A percentile compares a stretch with the other conserved stretches of the same genome.
These are phyloP conservation scores for Pestalotiopsis sp. DNA, from an alignment of 2,329 filamentous ascomycete species.

Conservation along the genomic window DNA sequence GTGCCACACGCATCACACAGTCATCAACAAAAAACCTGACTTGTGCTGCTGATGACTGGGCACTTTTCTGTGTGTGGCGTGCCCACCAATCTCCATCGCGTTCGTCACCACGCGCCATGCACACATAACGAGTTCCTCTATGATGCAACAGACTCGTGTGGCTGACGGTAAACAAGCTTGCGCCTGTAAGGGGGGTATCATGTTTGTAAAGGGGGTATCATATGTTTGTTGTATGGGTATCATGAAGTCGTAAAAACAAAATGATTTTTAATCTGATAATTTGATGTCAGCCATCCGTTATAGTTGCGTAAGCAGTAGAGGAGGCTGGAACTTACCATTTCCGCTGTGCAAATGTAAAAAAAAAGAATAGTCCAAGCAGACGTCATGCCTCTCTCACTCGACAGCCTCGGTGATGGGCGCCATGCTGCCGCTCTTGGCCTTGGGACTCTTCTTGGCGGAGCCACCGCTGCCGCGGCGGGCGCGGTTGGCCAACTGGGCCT, in stretches of 20 bases:
- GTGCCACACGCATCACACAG: neutral
- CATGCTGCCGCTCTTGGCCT: constrained; percentile 51
- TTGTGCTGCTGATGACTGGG: neutral
- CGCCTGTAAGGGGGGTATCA: neutral
- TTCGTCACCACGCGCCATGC: neutral
- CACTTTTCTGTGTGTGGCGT: neutral
- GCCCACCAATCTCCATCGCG: neutral
- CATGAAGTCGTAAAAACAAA: constrained; percentile 1
- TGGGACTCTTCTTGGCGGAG: constrained; percentile 50
- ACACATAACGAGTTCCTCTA: neutral
- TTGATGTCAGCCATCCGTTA: neutral
- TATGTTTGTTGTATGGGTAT: neutral
- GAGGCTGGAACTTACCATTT: constrained; percentile 26
- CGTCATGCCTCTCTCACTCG: constrained; percentile 34
- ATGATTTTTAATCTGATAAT: neutral
- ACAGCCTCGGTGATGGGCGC: constrained; percentile 55
- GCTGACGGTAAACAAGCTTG: neutral
- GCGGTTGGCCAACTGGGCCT: constrained; percentile 38
- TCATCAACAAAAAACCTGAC: neutral
- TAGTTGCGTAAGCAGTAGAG: neutral
- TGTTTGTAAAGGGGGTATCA: constrained; percentile 6
- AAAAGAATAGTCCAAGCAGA: constrained; percentile 10
- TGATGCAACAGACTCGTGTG: neutral
- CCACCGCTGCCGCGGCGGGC: constrained; percentile 31
- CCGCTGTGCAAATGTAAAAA: constrained; percentile 7